A percentile compares a stretch with the other conserved stretches of the same genome.
phyloP scores from a whole-genome alignment of 257 asterid genomes.

The Eustoma russellianum region DNA sequence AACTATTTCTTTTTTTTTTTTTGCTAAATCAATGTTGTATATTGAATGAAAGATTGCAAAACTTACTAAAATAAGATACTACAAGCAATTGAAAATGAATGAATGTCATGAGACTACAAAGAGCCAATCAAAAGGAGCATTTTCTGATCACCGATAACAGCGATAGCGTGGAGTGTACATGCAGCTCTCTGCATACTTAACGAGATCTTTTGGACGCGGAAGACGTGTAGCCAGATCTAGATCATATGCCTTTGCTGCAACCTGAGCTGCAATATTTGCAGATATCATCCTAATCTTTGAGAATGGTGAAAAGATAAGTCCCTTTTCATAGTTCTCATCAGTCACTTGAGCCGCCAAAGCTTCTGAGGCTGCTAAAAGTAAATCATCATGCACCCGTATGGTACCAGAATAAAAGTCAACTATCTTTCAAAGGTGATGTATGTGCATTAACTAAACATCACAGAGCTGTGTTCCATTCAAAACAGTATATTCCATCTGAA shows the following conservation, averaged over 20 bases:
- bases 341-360: constrained; percentile 68
- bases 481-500: too few species aligned
- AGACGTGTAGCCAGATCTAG: constrained; percentile 82
- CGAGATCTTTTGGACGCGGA: constrained; percentile 78
- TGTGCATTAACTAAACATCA: too few species aligned
- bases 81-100: not conserved
- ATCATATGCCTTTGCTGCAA: constrained; percentile 91
- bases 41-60: too few species aligned
- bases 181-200: constrained; percentile 77
- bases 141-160: constrained; percentile 39
- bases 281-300: constrained; percentile 72
- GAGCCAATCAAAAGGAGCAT: constrained; percentile 1
- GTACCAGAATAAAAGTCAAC: too few species aligned
- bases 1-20: too few species aligned
- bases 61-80: not conserved
- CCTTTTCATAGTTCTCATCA: constrained; percentile 62
- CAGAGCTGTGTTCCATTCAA: too few species aligned
- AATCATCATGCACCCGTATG: constrained; percentile 80
- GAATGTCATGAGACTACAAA: not conserved
- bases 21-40: too few species aligned
- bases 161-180: constrained; percentile 86
- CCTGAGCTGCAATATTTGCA: constrained; percentile 80
- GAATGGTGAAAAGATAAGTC: constrained; percentile 84
- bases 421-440: too few species aligned
- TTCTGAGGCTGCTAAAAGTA: constrained; percentile 83